Evolutionary conservation across 148 eudicot species (phyloP), one percentile per base, ranked within the genome.

Genomic region (Rheum nobile): DNA sequence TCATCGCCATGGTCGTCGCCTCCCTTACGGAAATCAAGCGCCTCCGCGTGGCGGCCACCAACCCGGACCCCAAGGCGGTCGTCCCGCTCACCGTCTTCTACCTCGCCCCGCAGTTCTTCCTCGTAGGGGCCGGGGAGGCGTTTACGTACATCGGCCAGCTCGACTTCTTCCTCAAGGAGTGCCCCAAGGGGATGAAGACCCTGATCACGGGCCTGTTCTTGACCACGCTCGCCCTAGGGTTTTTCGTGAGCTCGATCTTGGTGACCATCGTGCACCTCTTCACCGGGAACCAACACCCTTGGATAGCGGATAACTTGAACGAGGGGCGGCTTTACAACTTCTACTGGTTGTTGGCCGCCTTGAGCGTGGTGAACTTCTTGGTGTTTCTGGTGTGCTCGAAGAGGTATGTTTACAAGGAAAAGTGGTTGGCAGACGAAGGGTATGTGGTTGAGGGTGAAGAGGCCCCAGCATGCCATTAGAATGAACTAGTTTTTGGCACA

Each of bases 111-210:
- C 98, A 94, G 39, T 91, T 88, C 79, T 71, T 90, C 67, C 67
- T 89, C 0, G 93, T 87, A 26, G 98, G 98, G 46, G 82, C 98
- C 2, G 98, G 98, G 5, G 98, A 90, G 83, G 98, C 98, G 0
- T 91, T 94, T 29, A 91, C 86, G 0, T 94, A 94, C 76, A 85
- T 86, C 0, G 98, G 98, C 1, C 98, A 94, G 71, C 90, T 94
- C 1, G 97, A 94, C 74, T 92, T 92, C 74, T 92, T 92, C 81
- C 78, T 93, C 34, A 84, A 91, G 83, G 96, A 93, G 83, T 93
- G 98, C 41, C 98, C 98, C 0, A 91, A 88, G 35, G 98, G 98
- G 75, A 93, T 93, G 98, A 93, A 93, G 82, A 93, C 98, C 0
- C 90, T 93, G 89, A 90, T 94, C 75, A 91, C 98, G 0, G 98